A percentile compares a stretch with the other conserved stretches of the same genome.
Conservation (phyloP, 176 grass and related monocot genomes). For the Saccharum spontaneum region DNA sequence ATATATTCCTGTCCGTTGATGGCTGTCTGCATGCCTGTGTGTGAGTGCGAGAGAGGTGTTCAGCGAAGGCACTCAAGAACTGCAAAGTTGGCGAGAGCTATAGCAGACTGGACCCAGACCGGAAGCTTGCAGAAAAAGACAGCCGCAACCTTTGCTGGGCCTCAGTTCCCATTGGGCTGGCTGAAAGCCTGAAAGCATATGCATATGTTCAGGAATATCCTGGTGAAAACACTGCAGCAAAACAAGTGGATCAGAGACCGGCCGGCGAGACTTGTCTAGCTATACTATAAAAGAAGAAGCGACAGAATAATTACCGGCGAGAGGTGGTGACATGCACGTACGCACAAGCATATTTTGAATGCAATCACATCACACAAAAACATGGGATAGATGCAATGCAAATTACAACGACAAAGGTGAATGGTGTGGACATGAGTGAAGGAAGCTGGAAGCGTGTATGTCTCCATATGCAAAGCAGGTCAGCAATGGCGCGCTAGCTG, state of each 20-base stretch:
- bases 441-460: neutral
- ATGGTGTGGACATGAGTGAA: neutral
- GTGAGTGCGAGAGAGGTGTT: neutral
- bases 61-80: slow-evolving; percentile 27
- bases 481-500: no score
- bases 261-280: no score
- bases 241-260: no score
- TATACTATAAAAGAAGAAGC: neutral
- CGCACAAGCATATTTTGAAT: no score
- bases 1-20: neutral
- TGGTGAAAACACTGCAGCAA: neutral
- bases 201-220: neutral
- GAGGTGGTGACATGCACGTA: no score
- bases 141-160: neutral
- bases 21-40: neutral
- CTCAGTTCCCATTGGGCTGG: neutral
- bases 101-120: neutral
- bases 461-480: neutral
- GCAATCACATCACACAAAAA: neutral
- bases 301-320: no score
- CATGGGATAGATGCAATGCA: neutral
- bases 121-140: slow-evolving; percentile 26
- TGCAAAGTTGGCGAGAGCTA: neutral
- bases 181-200: neutral
- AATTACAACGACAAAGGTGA: neutral